Conservation (phyloP, 179 eudicot species). For the Silene coronaria region DNA sequence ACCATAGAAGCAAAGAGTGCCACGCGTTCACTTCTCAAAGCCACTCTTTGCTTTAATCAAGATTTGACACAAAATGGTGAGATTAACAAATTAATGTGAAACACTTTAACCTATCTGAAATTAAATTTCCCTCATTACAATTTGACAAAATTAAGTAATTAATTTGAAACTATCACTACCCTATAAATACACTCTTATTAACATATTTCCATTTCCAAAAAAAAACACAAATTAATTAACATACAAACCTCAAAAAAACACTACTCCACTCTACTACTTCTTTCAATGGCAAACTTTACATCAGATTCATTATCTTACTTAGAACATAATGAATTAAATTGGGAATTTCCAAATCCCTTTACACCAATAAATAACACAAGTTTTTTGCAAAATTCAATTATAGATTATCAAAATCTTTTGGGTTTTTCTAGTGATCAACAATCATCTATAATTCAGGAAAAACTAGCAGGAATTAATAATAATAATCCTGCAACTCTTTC, state of each 20-base stretch:
- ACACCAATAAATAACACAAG: slow-evolving; percentile 13
- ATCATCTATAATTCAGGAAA: slow-evolving; percentile 11
- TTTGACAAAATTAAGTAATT: too few relatives aligned
- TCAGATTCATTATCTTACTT: slow-evolving; percentile 6
- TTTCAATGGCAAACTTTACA: slow-evolving; percentile 22
- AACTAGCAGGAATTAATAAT: background rate
- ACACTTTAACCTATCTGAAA: too few relatives aligned
- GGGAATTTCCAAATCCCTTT: slow-evolving; percentile 21
- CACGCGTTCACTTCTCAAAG: too few relatives aligned
- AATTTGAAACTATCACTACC: background rate
- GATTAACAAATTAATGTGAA: too few relatives aligned
- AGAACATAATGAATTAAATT: slow-evolving; percentile 23
- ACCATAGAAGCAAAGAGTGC: too few relatives aligned
- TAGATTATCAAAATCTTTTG: slow-evolving; percentile 20
- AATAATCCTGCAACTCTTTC: background rate
- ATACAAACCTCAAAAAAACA: background rate
- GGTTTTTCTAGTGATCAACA: slow-evolving; percentile 20
- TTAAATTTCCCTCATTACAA: too few relatives aligned
- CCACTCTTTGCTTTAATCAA: too few relatives aligned
- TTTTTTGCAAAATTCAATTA: slow-evolving; percentile 12
- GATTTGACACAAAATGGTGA: too few relatives aligned
- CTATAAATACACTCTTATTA: background rate
- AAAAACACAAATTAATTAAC: background rate
- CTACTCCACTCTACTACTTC: background rate
- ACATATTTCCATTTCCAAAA: slow-evolving; percentile 1